Evolutionary conservation across 768 basidiomycete species (phyloP).

Genomic region (Tricholoma furcatifolium): DNA sequence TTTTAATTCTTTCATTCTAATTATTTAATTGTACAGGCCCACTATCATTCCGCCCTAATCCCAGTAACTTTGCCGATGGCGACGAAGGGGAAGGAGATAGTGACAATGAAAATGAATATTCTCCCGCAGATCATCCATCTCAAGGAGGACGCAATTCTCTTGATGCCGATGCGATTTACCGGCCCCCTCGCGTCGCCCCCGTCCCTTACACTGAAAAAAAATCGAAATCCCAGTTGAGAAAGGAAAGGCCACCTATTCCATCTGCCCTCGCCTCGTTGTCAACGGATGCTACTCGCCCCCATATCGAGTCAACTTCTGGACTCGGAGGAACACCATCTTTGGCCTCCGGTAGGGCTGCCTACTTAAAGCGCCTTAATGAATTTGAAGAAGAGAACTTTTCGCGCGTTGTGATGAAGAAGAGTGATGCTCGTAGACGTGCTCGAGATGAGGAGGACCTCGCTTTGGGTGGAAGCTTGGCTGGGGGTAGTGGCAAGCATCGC

Average conservation of each 20-base stretch:
- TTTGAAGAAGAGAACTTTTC: conserved; percentile 97
- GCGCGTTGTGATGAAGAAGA: conserved; percentile 87
- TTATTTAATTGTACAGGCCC: conserved; percentile 59
- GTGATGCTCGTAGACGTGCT: conserved; percentile 65
- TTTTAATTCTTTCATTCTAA: background rate
- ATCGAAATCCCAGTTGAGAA: conserved; percentile 46
- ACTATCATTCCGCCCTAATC: conserved; percentile 90
- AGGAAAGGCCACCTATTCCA: conserved; percentile 56
- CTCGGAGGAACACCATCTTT: conserved; percentile 61
- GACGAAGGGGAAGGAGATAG: conserved; percentile 23
- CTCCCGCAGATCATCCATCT: background rate
- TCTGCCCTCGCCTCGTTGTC: conserved; percentile 64
- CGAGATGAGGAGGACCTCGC: conserved; percentile 88
- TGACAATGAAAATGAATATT: conserved; percentile 8
- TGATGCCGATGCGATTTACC: conserved; percentile 58
- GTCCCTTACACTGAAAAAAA: conserved; percentile 69
- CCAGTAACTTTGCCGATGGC: conserved; percentile 60
- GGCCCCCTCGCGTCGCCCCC: conserved; percentile 85
- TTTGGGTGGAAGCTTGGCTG: conserved; percentile 65
- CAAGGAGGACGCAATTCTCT: background rate
- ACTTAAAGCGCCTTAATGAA: conserved; percentile 76
- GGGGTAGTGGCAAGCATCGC: conserved; percentile 45
- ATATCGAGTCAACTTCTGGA: conserved; percentile 71
- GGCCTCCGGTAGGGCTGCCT: conserved; percentile 67
- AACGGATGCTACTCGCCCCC: conserved; percentile 67